Base-by-base conservation (phyloP, 768 basidiomycete species). In the Paxillus involutus region DNA sequence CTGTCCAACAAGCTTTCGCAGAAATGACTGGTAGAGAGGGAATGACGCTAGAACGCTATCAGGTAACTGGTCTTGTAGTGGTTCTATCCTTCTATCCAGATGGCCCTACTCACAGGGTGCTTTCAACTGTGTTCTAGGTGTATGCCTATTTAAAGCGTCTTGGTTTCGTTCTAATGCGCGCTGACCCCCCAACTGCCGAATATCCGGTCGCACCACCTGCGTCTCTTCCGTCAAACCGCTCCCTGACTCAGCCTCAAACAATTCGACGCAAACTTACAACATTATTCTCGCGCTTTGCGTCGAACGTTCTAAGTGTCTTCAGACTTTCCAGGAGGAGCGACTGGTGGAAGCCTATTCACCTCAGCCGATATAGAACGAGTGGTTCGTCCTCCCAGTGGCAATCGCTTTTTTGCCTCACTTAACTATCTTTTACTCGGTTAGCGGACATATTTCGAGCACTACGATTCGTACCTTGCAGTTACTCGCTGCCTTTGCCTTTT, bases 101-200 rank as follows among this genome's bases (percentile, higher is more conserved):
- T n/a, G 44, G 8, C 9, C 30, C 17, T 40, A 19, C 17, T 35
- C 26, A 1, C 26, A n/a, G 19, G 36, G 44, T 17, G 14, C 16
- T n/a, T 35, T 35, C 32, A 33, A 52, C 24, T n/a, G 9, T 44
- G 14, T 14, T 29, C 12, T 53, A 98, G 95, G 91, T 96, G 19
- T 98, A 89, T 64, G 83, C 96, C 0, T 94, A 96, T 71, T 79
- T 99, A 32, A 93, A 88, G 63, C 85, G 97, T 16, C 75, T 98
- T 37, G 97, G 97, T 13, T 99, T 97, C 70, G 80, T 85, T 11
- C 83, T 98, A 10, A 91, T 84, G 40, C 82, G 97, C n/a, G 76
- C 91, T 0, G 75, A 78, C 5, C 79, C 83, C 6, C 88, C 86
- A 6, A 77, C 76, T 6, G 52, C 74, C 1, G 75, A 76, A 14